A percentile compares a stretch with the other conserved stretches of the same genome.
Conservation (phyloP, 495 filamentous ascomycete species). For the Aspergillus hancockii region DNA sequence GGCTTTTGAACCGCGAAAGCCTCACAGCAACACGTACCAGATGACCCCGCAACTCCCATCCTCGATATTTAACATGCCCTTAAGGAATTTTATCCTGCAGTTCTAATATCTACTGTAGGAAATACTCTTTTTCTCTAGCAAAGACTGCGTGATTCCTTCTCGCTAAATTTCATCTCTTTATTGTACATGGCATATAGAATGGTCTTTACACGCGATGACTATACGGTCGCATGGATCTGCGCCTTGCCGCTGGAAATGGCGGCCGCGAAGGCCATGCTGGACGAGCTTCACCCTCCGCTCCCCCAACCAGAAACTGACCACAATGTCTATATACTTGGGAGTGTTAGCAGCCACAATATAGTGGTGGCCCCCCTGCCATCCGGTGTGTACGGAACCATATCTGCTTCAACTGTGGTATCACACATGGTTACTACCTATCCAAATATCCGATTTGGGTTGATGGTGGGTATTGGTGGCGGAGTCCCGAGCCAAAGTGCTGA, state of each 20-base stretch:
- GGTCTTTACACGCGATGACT: neutral
- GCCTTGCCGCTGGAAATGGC: neutral
- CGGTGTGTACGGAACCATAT: neutral
- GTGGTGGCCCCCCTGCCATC: conserved; percentile 3
- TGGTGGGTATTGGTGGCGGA: conserved; percentile 7
- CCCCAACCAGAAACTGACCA: neutral
- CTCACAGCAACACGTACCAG: too few species aligned
- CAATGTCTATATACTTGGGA: conserved; percentile 7
- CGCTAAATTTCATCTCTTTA: too few species aligned
- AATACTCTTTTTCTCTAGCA: too few species aligned
- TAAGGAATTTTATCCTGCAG: too few species aligned
- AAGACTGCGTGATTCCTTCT: too few species aligned
- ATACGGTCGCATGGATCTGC: too few species aligned
- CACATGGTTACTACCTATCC: neutral
- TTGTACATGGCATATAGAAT: conserved; percentile 4
- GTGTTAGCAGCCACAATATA: conserved; percentile 5
- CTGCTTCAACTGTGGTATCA: neutral
- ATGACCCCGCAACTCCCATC: too few species aligned
- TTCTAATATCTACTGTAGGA: too few species aligned
- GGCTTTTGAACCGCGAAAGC: too few species aligned
- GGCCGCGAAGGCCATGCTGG: conserved; percentile 8
- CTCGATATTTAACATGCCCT: too few species aligned
- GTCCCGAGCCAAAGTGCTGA: conserved; percentile 3
- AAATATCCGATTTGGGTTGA: neutral
- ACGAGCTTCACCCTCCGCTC: conserved; percentile 1